Percentiles rank a stretch among this genome's conserved stretches.
Conservation (phyloP, 208 protist genomes). For the Acanthamoeba sp. region DNA sequence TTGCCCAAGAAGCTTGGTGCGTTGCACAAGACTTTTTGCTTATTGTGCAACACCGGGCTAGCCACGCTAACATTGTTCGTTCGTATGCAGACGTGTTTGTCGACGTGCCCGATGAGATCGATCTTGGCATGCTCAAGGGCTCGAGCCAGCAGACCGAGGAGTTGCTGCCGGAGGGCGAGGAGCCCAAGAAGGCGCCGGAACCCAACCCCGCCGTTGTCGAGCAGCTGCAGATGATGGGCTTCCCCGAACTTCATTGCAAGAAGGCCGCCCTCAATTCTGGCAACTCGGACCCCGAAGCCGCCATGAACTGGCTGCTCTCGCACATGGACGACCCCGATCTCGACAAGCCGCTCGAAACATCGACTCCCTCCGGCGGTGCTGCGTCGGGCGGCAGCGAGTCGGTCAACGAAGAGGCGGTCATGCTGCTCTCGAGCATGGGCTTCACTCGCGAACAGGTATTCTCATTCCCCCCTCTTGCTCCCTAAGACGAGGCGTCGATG, state of each 20-base stretch:
- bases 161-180: constrained; percentile 77
- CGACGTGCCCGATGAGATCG: constrained; percentile 83
- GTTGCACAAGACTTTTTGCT: neutral
- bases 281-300: constrained; percentile 82
- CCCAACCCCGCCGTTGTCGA: constrained; percentile 55
- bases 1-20: constrained; percentile 85
- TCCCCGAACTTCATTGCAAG: constrained; percentile 66
- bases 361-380: neutral
- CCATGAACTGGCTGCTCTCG: constrained; percentile 90
- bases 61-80: neutral
- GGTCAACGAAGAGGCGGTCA: constrained; percentile 76
- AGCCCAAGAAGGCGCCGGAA: neutral
- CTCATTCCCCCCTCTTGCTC: no score
- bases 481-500: no score
- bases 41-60: neutral
- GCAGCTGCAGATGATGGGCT: constrained; percentile 66
- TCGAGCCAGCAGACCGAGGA: constrained; percentile 74
- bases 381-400: neutral
- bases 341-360: constrained; percentile 77
- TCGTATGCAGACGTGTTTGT: constrained; percentile 78
- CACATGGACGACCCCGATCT: constrained; percentile 88
- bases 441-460: constrained; percentile 83
- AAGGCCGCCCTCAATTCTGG: constrained; percentile 68
- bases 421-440: constrained; percentile 84
- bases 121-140: constrained; percentile 76